phyloP scores from a whole-genome alignment of 208 protist genomes.

The Acanthamoeba sp. region DNA sequence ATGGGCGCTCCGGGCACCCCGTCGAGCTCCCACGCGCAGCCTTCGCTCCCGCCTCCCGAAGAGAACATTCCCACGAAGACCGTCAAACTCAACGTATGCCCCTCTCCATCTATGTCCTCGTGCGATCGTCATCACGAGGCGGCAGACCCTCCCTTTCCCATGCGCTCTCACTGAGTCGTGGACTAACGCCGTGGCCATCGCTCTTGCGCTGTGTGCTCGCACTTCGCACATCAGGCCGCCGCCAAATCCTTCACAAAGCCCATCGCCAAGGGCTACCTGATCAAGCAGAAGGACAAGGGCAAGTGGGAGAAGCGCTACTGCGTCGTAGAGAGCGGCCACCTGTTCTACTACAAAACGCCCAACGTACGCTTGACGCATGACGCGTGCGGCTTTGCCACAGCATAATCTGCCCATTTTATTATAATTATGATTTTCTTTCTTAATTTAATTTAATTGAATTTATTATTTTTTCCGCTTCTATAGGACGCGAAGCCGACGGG shows the following conservation, averaged over 20 bases:
- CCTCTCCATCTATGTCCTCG: no score
- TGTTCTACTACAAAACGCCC: conserved; percentile 29
- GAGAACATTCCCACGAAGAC: conserved; percentile 19
- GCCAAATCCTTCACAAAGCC: conserved; percentile 42
- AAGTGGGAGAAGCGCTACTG: conserved; percentile 54
- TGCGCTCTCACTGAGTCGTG: no score
- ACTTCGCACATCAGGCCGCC: neutral
- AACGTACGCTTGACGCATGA: neutral
- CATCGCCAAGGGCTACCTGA: neutral
- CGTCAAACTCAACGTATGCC: conserved; percentile 4
- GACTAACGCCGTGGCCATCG: neutral
- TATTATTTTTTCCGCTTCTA: neutral
- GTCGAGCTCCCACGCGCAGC: neutral
- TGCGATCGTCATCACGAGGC: no score
- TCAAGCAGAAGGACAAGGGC: neutral
- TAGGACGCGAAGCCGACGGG: conserved; percentile 34
- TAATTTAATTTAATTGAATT: neutral
- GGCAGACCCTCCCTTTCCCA: no score
- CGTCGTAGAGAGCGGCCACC: conserved; percentile 1
- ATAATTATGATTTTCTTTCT: neutral
- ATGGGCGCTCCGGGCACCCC: neutral
- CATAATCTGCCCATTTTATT: no score
- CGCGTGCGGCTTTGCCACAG: no score
- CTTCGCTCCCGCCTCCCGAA: neutral
- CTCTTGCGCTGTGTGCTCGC: neutral